Percentiles rank a stretch among this genome's conserved stretches.
These are phyloP conservation scores for Chaetomiaceae sp. DNA, from an alignment of 2,329 filamentous ascomycete species.

Conservation along the genomic window DNA sequence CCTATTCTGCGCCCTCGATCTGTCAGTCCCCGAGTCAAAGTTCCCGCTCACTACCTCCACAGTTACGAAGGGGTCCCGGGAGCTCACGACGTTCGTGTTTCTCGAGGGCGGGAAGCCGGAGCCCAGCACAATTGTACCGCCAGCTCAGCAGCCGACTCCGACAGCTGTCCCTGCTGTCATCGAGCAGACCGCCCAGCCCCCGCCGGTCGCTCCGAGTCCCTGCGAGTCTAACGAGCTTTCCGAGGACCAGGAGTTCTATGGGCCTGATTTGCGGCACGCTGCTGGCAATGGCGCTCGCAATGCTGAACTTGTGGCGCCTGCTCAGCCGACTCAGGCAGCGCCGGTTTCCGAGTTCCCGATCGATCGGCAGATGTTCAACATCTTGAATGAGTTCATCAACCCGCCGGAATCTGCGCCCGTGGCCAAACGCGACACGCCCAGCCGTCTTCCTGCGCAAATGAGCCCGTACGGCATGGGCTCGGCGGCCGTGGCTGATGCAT, in stretches of 20 bases:
- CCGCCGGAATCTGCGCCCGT: conserved; percentile 34
- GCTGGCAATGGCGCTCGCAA: background rate
- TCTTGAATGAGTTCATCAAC: conserved; percentile 47
- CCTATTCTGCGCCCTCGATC: conserved; percentile 44
- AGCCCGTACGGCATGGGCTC: conserved; percentile 53
- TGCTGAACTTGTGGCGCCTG: background rate
- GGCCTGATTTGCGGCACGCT: conserved; percentile 7
- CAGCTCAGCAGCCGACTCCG: background rate
- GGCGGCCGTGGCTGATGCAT: conserved; percentile 47
- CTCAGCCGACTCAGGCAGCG: background rate
- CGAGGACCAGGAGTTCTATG: conserved; percentile 23
- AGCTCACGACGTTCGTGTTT: conserved; percentile 20
- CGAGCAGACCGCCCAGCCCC: background rate
- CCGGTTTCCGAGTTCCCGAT: conserved; percentile 27
- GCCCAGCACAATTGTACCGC: background rate
- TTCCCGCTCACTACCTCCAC: conserved; percentile 35
- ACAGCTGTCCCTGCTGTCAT: background rate
- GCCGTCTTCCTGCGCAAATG: conserved; percentile 24
- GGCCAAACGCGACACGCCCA: conserved; percentile 20
- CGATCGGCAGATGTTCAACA: conserved; percentile 42
- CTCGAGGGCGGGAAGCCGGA: conserved; percentile 20
- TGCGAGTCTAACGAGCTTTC: conserved; percentile 24
- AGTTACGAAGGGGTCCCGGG: conserved; percentile 10
- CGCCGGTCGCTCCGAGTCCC: conserved; percentile 8
- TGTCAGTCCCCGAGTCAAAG: conserved; percentile 37